Evolutionary conservation across 371 early-diverging fungal species (phyloP).

Genomic region (Dinochytrium kinnereticum): DNA sequence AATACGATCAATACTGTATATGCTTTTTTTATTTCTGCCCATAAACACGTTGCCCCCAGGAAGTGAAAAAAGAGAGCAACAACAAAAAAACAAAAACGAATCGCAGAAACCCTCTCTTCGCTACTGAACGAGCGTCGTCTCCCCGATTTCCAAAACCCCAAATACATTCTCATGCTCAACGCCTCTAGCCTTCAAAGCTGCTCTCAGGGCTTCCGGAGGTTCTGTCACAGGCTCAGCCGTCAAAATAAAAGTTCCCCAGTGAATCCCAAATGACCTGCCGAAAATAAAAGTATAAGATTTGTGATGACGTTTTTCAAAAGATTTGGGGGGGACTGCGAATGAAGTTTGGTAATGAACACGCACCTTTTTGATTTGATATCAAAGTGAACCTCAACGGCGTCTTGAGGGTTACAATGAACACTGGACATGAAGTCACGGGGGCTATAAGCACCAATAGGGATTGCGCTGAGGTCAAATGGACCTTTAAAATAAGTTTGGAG

Average conservation of each 20-base stretch:
- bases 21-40: too few relatives aligned
- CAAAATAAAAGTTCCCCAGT: constrained; percentile 69
- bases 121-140: constrained; percentile 43
- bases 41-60: too few relatives aligned
- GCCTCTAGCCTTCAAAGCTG: constrained; percentile 58
- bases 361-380: constrained; percentile 69
- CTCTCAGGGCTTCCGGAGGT: constrained; percentile 61
- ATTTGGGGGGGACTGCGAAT: not conserved
- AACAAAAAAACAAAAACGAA: too few relatives aligned
- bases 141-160: constrained; percentile 63
- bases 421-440: constrained; percentile 75
- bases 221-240: constrained; percentile 64
- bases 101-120: too few relatives aligned
- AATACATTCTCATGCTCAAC: constrained; percentile 54
- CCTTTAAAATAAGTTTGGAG: constrained; percentile 39
- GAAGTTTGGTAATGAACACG: constrained; percentile 33
- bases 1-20: not conserved
- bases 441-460: constrained; percentile 84
- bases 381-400: constrained; percentile 76
- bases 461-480: constrained; percentile 72
- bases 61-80: too few relatives aligned
- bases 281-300: too few relatives aligned
- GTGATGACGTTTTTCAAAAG: not conserved
- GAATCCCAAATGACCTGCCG: constrained; percentile 54
- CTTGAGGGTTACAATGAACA: constrained; percentile 77